Conservation (phyloP, 805 yeast genomes). For the Metschnikowia kofuensis region DNA sequence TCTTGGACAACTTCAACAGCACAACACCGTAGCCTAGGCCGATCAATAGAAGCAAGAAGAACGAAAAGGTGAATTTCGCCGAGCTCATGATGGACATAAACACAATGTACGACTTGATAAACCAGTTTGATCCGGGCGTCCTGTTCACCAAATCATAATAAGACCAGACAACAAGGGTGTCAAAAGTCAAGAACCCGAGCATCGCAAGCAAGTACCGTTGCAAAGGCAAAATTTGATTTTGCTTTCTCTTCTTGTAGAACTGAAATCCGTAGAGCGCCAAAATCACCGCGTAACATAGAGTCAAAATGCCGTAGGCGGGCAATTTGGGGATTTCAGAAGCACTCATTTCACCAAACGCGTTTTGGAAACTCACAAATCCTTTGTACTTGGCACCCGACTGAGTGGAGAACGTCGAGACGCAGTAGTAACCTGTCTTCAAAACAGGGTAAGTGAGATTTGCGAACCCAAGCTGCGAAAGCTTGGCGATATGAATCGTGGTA, state of each 20-base stretch:
- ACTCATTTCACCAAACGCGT: slow-evolving; percentile 85
- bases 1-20: slow-evolving; percentile 74
- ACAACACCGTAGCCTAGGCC: slow-evolving; percentile 95
- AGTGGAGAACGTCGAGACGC: slow-evolving; percentile 70
- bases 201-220: slow-evolving; percentile 89
- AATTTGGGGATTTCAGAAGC: slow-evolving; percentile 91
- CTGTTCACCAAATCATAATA: slow-evolving; percentile 81
- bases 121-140: slow-evolving; percentile 46
- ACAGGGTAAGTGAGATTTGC: slow-evolving; percentile 63
- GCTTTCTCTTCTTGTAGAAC: slow-evolving; percentile 71
- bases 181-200: slow-evolving; percentile 76
- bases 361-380: slow-evolving; percentile 79
- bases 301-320: slow-evolving; percentile 82
- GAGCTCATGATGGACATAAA: slow-evolving; percentile 79
- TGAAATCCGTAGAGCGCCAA: slow-evolving; percentile 82
- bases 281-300: slow-evolving; percentile 78
- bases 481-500: slow-evolving; percentile 55
- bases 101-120: slow-evolving; percentile 66
- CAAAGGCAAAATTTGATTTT: slow-evolving; percentile 78
- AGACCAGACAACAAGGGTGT: slow-evolving; percentile 87
- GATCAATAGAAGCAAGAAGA: slow-evolving; percentile 81
- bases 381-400: slow-evolving; percentile 44
- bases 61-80: slow-evolving; percentile 79
- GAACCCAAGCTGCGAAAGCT: slow-evolving; percentile 55
- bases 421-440: slow-evolving; percentile 82